phyloP scores from a whole-genome alignment of 768 basidiomycete species.

The Rhizopogon vinicolor region DNA sequence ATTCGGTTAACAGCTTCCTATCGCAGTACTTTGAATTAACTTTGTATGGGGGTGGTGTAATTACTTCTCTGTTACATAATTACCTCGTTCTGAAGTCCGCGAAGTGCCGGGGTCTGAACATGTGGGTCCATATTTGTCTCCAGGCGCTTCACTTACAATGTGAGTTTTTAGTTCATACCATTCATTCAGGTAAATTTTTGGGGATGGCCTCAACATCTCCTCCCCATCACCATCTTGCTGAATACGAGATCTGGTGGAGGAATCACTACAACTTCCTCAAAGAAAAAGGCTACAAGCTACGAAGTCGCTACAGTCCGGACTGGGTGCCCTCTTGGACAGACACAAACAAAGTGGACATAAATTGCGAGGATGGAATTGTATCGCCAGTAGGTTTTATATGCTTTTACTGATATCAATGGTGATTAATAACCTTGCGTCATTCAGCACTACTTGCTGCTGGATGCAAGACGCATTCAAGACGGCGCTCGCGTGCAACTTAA shows the following conservation, averaged over 20 bases:
- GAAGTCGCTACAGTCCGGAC: slow-evolving; percentile 11
- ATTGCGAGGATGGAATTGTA: neutral
- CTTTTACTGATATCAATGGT: neutral
- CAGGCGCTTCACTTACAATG: neutral
- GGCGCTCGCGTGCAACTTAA: slow-evolving; percentile 25
- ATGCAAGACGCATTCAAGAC: slow-evolving; percentile 22
- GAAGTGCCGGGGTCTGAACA: neutral
- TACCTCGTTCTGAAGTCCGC: neutral
- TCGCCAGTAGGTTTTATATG: neutral
- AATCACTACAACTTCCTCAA: slow-evolving; percentile 4
- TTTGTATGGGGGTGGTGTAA: too few relatives aligned
- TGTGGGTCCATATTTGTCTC: neutral
- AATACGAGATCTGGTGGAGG: neutral
- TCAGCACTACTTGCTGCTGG: slow-evolving; percentile 5
- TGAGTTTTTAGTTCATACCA: neutral
- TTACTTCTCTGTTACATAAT: too few relatives aligned
- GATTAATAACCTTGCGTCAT: neutral
- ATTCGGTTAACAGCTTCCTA: too few relatives aligned
- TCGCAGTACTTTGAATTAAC: too few relatives aligned
- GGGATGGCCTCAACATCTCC: neutral
- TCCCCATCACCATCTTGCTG: neutral
- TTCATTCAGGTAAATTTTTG: neutral
- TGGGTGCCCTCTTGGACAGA: slow-evolving; percentile 19
- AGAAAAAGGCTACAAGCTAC: slow-evolving; percentile 11
- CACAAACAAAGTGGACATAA: neutral